Evolutionary conservation across 1,284 basidiomycete species (phyloP).

Genomic region (Fomitopsis schrenkii): DNA sequence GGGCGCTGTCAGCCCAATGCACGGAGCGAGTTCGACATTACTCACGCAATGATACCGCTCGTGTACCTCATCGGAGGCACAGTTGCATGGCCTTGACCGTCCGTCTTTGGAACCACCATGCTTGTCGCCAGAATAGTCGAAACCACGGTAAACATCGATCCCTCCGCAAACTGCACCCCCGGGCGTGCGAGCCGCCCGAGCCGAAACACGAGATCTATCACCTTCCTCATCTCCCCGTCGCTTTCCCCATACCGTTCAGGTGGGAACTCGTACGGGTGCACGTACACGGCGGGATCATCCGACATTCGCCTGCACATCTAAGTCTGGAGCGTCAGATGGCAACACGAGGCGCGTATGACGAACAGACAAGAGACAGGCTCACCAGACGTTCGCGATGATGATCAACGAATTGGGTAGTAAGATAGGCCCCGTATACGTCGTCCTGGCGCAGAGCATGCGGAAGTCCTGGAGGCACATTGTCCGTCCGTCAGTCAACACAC

Average conservation of each 20-base stretch:
- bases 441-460: constrained; percentile 19
- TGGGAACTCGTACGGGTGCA: neutral
- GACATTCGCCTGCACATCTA: neutral
- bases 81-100: neutral
- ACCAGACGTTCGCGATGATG: constrained; percentile 24
- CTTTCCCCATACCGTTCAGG: too few species aligned
- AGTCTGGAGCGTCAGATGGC: neutral
- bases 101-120: neutral
- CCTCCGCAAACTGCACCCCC: neutral
- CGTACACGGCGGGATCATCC: neutral
- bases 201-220: constrained; percentile 17
- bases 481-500: neutral
- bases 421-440: constrained; percentile 18
- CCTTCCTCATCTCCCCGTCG: too few species aligned
- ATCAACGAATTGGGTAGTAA: constrained; percentile 24
- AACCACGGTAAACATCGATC: neutral
- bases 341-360: too few species aligned
- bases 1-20: too few species aligned
- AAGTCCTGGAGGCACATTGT: constrained; percentile 8
- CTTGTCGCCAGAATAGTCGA: neutral
- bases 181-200: constrained; percentile 15
- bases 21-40: neutral
- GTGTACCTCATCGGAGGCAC: neutral
- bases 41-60: neutral
- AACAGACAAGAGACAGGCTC: neutral